phyloP scores from a whole-genome alignment of 2,329 filamentous ascomycete species.

The Scedosporium dehoogii region DNA sequence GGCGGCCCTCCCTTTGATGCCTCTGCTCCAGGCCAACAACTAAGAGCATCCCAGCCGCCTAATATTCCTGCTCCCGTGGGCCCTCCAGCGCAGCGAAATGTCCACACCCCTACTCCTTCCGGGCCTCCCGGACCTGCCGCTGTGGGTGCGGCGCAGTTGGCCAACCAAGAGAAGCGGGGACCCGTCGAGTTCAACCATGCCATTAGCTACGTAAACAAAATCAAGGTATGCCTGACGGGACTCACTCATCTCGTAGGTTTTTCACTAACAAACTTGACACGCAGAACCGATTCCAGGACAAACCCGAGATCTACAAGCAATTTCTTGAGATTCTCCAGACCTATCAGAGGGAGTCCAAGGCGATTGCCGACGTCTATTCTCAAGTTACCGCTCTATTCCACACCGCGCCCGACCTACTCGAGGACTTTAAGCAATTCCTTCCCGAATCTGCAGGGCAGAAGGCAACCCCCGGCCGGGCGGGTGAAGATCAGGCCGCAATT shows the following conservation, averaged over 20 bases:
- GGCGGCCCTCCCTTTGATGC: conserved; percentile 10
- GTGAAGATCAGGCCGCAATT: conserved; percentile 51
- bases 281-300: conserved; percentile 91
- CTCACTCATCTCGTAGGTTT: background rate
- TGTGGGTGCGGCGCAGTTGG: conserved; percentile 47
- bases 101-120: conserved; percentile 50
- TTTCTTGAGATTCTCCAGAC: conserved; percentile 97
- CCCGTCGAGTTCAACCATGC: conserved; percentile 99
- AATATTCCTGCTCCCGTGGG: background rate
- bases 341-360: conserved; percentile 95
- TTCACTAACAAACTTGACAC: background rate
- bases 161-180: conserved; percentile 71
- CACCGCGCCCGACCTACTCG: conserved; percentile 83
- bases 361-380: conserved; percentile 95
- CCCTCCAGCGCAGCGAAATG: conserved; percentile 36
- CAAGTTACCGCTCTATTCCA: conserved; percentile 94
- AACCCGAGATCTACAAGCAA: conserved; percentile 98
- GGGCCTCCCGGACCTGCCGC: conserved; percentile 50
- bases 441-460: conserved; percentile 66
- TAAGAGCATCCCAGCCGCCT: background rate
- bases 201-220: conserved; percentile 99
- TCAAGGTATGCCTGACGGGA: conserved; percentile 63
- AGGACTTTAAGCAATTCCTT: conserved; percentile 98
- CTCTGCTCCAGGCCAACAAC: conserved; percentile 20
- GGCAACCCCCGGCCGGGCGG: conserved; percentile 38